phyloP scores from a whole-genome alignment of 2,329 filamentous ascomycete genomes.

The Trichoderma harzianum region DNA sequence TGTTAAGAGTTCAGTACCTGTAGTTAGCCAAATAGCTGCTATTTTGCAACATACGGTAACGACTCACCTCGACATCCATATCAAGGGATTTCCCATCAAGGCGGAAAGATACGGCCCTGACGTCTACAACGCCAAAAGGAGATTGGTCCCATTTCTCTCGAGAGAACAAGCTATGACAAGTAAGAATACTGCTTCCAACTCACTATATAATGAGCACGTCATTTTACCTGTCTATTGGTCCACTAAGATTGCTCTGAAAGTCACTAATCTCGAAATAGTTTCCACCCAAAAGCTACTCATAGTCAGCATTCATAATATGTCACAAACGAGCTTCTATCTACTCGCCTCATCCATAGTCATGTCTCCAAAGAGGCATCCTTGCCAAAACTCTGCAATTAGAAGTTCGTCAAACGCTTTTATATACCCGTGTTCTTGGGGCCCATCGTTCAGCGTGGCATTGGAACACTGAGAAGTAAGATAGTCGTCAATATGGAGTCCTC shows the following conservation, averaged over 20 bases:
- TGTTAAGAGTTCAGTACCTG: background rate
- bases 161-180: background rate
- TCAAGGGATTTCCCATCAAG: background rate
- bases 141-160: background rate
- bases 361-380: constrained; percentile 28
- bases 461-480: constrained; percentile 18
- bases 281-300: constrained; percentile 24
- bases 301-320: background rate
- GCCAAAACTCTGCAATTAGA: constrained; percentile 32
- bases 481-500: constrained; percentile 22
- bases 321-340: background rate
- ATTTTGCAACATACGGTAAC: background rate
- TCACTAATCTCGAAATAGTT: constrained; percentile 25
- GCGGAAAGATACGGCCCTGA: background rate
- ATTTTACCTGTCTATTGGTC: constrained; percentile 26
- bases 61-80: background rate
- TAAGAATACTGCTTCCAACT: background rate
- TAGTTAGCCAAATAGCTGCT: too few species aligned
- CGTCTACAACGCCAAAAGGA: background rate
- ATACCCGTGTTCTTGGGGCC: background rate
- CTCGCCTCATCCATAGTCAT: constrained; percentile 32
- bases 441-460: background rate
- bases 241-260: constrained; percentile 19
- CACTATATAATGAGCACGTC: too few species aligned
- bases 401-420: constrained; percentile 26